Evolutionary conservation across 2,329 filamentous ascomycete species (phyloP).

Genomic region (Colletotrichum paranaense): DNA sequence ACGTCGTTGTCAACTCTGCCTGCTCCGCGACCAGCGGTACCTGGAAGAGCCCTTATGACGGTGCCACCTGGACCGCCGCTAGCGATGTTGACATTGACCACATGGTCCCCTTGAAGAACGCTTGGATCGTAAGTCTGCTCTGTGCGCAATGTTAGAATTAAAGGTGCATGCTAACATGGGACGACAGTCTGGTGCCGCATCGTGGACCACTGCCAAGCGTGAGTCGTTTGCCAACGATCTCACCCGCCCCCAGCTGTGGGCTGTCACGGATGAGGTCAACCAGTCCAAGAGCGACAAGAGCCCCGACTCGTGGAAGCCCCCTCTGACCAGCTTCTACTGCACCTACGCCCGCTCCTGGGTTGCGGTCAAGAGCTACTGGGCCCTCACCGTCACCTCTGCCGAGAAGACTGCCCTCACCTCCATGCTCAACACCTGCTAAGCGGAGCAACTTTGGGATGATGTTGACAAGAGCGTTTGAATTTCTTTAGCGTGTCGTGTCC

Average conservation of each 20-base stretch:
- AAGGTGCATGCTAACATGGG: constrained; percentile 7
- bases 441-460: neutral
- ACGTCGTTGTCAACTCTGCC: constrained; percentile 66
- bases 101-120: constrained; percentile 83
- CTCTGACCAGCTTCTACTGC: constrained; percentile 77
- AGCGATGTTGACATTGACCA: constrained; percentile 86
- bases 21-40: constrained; percentile 74
- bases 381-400: constrained; percentile 73
- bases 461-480: neutral
- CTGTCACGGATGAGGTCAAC: constrained; percentile 84
- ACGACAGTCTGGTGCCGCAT: constrained; percentile 72
- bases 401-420: constrained; percentile 76
- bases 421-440: constrained; percentile 74
- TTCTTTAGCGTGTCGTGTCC: neutral
- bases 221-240: constrained; percentile 82
- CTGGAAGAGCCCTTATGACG: constrained; percentile 82
- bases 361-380: constrained; percentile 80
- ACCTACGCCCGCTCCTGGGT: constrained; percentile 83
- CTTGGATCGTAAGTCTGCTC: constrained; percentile 72
- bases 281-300: constrained; percentile 77
- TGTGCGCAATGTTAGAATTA: neutral
- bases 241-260: constrained; percentile 79
- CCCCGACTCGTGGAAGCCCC: constrained; percentile 82
- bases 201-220: constrained; percentile 77
- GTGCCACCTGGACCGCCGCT: constrained; percentile 74